Percentiles rank a stretch among this genome's conserved stretches.
phyloP scores from a whole-genome alignment of 306 rosid species.

The Arachis hypogaea region DNA sequence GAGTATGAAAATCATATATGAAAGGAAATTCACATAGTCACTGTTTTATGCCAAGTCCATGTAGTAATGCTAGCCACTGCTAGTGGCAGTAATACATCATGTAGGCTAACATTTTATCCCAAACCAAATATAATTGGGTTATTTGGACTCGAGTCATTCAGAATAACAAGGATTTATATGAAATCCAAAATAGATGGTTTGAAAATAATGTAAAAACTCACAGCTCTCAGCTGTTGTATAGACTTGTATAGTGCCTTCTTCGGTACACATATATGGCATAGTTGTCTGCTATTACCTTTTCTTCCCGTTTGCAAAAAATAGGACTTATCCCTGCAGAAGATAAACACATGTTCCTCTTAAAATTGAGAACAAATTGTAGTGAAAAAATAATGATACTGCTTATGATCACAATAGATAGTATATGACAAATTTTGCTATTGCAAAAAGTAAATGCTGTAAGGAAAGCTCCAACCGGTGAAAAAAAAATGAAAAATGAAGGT shows the following conservation, averaged over 20 bases:
- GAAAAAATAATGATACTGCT: slow-evolving; percentile 20
- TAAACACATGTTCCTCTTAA: slow-evolving; percentile 30
- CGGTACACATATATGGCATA: slow-evolving; percentile 89
- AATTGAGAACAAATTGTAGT: not conserved
- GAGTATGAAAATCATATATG: slow-evolving; percentile 18
- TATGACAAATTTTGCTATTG: no score
- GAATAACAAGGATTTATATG: no score
- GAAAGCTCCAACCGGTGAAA: no score
- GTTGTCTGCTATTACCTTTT: slow-evolving; percentile 65
- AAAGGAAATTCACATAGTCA: not conserved
- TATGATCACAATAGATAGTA: not conserved
- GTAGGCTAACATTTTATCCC: slow-evolving; percentile 7
- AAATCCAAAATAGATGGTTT: no score
- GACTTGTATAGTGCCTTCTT: slow-evolving; percentile 46
- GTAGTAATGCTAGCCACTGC: not conserved
- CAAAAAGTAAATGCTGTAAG: no score
- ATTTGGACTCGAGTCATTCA: not conserved
- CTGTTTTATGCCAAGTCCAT: not conserved
- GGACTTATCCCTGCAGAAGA: slow-evolving; percentile 82
- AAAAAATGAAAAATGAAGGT: no score
- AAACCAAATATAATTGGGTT: slow-evolving; percentile 5
- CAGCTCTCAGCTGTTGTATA: no score
- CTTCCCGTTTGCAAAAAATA: slow-evolving; percentile 72
- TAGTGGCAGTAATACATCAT: not conserved
- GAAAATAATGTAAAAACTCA: no score